Percentiles rank a stretch among this genome's conserved stretches.
Evolutionary conservation across 2,329 filamentous ascomycete genomes (phyloP).

Genomic region (Fusarium chuoi): DNA sequence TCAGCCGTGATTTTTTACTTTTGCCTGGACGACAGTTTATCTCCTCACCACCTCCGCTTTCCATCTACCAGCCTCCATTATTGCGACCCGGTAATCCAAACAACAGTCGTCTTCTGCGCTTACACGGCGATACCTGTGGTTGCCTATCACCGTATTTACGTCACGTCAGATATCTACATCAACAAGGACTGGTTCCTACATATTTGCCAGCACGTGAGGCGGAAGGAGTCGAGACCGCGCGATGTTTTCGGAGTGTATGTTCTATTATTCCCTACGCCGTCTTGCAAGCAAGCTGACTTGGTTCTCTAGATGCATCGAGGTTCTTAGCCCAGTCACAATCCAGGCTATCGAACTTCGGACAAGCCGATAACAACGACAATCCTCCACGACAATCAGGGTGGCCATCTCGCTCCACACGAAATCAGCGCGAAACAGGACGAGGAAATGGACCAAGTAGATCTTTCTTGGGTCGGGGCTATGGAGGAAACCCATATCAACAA

Average conservation of each 20-base stretch:
- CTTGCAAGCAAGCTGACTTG: constrained; percentile 23
- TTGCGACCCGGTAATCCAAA: constrained; percentile 5
- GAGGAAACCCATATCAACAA: constrained; percentile 85
- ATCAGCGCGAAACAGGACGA: constrained; percentile 47
- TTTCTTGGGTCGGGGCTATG: constrained; percentile 57
- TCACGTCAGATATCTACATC: constrained; percentile 33
- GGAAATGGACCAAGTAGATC: constrained; percentile 51
- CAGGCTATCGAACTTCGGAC: constrained; percentile 78
- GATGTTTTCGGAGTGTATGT: constrained; percentile 84
- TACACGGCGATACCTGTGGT: constrained; percentile 23
- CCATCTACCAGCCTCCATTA: neutral
- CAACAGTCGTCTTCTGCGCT: constrained; percentile 25
- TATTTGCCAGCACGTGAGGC: constrained; percentile 44
- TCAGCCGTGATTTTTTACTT: constrained; percentile 32
- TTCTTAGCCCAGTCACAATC: constrained; percentile 98
- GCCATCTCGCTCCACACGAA: constrained; percentile 49
- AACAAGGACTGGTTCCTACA: constrained; percentile 14
- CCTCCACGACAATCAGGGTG: constrained; percentile 47
- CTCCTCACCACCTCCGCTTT: constrained; percentile 10
- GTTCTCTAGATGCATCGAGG: constrained; percentile 82
- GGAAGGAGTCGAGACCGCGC: constrained; percentile 48
- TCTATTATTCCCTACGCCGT: neutral
- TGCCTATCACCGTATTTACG: constrained; percentile 34
- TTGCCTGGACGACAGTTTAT: constrained; percentile 18
- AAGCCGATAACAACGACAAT: constrained; percentile 59